phyloP scores from a whole-genome alignment of 78 protist species.

The Pigoraptor vietnamica region DNA sequence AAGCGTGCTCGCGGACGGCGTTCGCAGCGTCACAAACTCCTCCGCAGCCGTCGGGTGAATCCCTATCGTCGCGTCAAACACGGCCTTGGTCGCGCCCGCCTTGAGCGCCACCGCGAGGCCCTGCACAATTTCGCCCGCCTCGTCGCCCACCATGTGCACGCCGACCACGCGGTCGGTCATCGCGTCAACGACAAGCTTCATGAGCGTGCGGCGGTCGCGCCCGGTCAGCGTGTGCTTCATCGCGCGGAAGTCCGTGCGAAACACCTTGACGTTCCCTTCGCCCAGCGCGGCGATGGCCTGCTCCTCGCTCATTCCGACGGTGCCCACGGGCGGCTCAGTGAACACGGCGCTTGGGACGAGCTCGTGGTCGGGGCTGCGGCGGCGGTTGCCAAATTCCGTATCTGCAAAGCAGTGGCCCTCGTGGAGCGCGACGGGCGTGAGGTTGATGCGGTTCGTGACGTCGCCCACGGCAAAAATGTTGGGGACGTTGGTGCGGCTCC shows the following conservation, averaged over 20 bases:
- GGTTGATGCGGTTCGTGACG: background rate
- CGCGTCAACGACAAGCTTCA: constrained; percentile 56
- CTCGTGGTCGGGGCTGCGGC: constrained; percentile 54
- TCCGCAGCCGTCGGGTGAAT: constrained; percentile 76
- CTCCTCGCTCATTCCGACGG: constrained; percentile 78
- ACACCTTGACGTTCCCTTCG: constrained; percentile 47
- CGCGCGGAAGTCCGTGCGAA: constrained; percentile 38
- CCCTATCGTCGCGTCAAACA: constrained; percentile 74
- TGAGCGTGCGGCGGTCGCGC: constrained; percentile 64
- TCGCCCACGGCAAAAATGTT: constrained; percentile 79
- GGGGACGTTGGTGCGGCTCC: constrained; percentile 46
- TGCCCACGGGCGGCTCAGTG: constrained; percentile 88
- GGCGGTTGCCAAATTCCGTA: constrained; percentile 54
- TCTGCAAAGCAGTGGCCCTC: constrained; percentile 79
- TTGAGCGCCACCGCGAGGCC: constrained; percentile 84
- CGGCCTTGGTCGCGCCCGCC: constrained; percentile 70
- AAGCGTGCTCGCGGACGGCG: background rate
- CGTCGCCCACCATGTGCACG: constrained; percentile 75
- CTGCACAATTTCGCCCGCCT: constrained; percentile 86
- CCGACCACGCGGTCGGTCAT: constrained; percentile 74
- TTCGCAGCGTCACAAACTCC: background rate
- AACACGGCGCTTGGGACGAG: constrained; percentile 75
- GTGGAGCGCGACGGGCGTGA: constrained; percentile 87
- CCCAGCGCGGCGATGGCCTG: constrained; percentile 68
- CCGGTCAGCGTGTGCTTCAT: constrained; percentile 70